Percentiles rank a stretch among this genome's conserved stretches.
Evolutionary conservation across 768 basidiomycete species (phyloP).

Genomic region (Scleroderma citrinum): DNA sequence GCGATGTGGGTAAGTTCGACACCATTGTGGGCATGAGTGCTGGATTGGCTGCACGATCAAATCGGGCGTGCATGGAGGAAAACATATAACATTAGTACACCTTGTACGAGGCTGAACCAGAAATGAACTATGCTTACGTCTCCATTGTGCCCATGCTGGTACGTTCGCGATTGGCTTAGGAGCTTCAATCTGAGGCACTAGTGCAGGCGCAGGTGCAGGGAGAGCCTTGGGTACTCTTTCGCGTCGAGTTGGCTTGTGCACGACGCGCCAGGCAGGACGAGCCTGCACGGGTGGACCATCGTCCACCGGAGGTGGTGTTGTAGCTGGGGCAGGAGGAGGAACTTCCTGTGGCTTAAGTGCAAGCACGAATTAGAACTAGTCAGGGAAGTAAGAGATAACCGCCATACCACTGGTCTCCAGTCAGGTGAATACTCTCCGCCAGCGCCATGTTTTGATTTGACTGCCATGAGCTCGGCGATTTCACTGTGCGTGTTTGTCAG

Average conservation of each 20-base stretch:
- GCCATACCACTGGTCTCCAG: conserved; percentile 58
- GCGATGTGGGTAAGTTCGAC: conserved; percentile 25
- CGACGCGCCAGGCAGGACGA: conserved; percentile 69
- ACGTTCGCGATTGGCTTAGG: conserved; percentile 49
- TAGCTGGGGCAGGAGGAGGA: conserved; percentile 32
- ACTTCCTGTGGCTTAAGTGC: conserved; percentile 28
- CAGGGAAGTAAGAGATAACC: background rate
- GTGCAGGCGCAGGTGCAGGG: conserved; percentile 35
- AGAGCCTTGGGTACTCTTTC: conserved; percentile 40
- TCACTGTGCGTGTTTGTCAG: conserved; percentile 42
- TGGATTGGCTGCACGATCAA: conserved; percentile 50
- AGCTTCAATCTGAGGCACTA: conserved; percentile 35
- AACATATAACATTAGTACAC: background rate
- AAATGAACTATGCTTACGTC: conserved; percentile 44
- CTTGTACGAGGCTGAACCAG: too few relatives aligned
- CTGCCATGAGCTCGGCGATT: conserved; percentile 77
- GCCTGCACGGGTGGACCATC: conserved; percentile 43
- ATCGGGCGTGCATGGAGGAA: background rate
- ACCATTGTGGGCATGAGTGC: conserved; percentile 46
- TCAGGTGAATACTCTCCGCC: conserved; percentile 74
- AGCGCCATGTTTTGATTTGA: conserved; percentile 76
- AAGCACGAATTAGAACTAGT: conserved; percentile 1
- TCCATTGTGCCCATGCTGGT: conserved; percentile 85
- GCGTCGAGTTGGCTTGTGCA: conserved; percentile 57
- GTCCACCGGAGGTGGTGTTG: conserved; percentile 43